A percentile compares a stretch with the other conserved stretches of the same genome.
These are phyloP conservation scores for Wolfiporia cocos DNA, from an alignment of 1,284 basidiomycete genomes.

Conservation along the genomic window DNA sequence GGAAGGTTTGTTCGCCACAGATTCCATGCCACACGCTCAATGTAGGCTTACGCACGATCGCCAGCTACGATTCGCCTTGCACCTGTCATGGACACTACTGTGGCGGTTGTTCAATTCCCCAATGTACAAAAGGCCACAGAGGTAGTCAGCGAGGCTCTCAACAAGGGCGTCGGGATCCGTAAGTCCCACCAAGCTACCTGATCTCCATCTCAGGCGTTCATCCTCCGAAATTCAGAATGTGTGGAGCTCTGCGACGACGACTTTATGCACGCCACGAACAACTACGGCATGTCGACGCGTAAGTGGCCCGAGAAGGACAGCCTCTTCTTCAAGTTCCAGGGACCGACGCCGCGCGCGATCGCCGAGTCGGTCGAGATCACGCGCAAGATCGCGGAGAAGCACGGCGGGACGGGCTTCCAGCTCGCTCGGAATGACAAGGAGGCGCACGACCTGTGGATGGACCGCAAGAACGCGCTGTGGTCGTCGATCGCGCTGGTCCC, in stretches of 20 bases:
- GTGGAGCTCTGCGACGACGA: constrained; percentile 73
- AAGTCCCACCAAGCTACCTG: constrained; percentile 19
- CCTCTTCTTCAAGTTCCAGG: constrained; percentile 89
- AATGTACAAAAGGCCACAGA: constrained; percentile 60
- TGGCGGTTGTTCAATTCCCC: constrained; percentile 66
- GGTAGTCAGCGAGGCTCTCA: constrained; percentile 73
- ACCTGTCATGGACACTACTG: constrained; percentile 73
- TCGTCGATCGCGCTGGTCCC: constrained; percentile 60
- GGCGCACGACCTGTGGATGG: constrained; percentile 77
- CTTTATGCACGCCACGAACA: constrained; percentile 69
- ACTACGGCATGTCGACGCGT: constrained; percentile 48
- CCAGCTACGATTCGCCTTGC: constrained; percentile 75
- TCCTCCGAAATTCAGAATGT: constrained; percentile 36
- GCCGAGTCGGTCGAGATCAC: constrained; percentile 59
- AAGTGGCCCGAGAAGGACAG: constrained; percentile 68
- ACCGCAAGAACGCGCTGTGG: constrained; percentile 82
- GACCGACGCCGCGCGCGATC: constrained; percentile 53
- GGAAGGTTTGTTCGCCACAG: constrained; percentile 48
- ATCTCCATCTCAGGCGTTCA: not conserved
- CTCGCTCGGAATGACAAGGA: constrained; percentile 65
- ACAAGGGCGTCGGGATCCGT: constrained; percentile 70
- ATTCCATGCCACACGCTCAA: not conserved
- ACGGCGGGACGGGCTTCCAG: constrained; percentile 68
- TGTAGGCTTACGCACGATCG: not conserved
- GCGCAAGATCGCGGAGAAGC: constrained; percentile 47